Base-by-base conservation (phyloP, 106 monocot species). In the Acanthochlamys bracteata region DNA sequence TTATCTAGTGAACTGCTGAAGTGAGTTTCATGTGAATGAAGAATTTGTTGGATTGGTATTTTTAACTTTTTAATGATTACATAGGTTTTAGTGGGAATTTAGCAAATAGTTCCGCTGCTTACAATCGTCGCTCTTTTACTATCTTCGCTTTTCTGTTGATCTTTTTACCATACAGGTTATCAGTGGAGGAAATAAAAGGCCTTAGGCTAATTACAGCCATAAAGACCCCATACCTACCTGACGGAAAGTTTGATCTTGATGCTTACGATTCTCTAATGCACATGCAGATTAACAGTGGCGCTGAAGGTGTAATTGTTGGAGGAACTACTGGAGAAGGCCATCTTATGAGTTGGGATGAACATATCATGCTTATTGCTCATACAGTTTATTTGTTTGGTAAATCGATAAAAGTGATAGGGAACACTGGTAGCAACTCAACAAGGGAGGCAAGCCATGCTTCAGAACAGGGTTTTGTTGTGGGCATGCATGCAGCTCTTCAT, bases 311-410 rank as follows among this genome's bases (percentile, higher is more conserved):
- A 15, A 86, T 95, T 63, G 94, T 95, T 4, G 94, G 94, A 21
- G 94, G 89, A 39, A 95, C 89, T 24, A 86, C 94, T 1, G 86
- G 94, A 11, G 94, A 95, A 68, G 94, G 94, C 17, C 94, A 95
- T 27, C 81, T 95, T 7, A 95, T 95, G 94, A 89, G 78, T 73
- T 95, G 94, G 94, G 90, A 95, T 54, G 94, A 95, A 45, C 94
- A 95, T 77, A 90, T 95, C 42, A 95, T 95, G 89, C 89, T 95
- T 33, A 90, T 90, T 20, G 94, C 72, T 0, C 94, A 90, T 57
- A 90, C 86, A 16, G 86, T 95, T 59, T 90, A 89, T 68, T 95
- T 86, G 66, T 95, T 95, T 69, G 94, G 94, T 17, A 21, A 77
- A 53, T 73, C 70, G 19, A 71, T 95, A 42, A 90, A 90, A 78